A percentile compares a stretch with the other conserved stretches of the same genome.
These are phyloP conservation scores for thale cress (Arabidopsis thaliana) DNA, from an alignment of 345 rosid genomes.

Conservation along the genomic window DNA sequence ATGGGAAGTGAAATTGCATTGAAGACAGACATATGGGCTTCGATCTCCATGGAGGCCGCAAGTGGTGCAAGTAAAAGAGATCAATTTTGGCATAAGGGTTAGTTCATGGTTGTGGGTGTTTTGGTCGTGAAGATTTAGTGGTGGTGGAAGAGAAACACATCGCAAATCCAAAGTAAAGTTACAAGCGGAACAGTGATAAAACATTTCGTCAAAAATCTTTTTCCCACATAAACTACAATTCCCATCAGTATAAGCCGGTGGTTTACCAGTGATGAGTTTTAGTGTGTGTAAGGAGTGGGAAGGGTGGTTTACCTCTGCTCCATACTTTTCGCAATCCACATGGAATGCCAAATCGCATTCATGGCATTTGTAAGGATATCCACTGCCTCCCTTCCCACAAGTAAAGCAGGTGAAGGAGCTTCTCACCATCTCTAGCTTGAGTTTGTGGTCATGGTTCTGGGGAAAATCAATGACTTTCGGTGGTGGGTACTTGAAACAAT, in stretches of 20 bases:
- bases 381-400: background rate
- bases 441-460: conserved; percentile 2
- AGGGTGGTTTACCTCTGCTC: conserved; percentile 14
- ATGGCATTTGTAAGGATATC: background rate
- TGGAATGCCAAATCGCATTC: conserved; percentile 1
- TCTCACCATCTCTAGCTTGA: background rate
- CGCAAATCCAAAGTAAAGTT: background rate
- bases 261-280: background rate
- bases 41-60: too few species aligned
- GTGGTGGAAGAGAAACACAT: background rate
- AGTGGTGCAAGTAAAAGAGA: too few species aligned
- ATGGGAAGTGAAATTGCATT: too few species aligned
- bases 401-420: background rate
- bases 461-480: background rate
- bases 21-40: background rate
- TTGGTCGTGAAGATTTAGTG: background rate
- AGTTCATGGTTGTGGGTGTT: background rate
- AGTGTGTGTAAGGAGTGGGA: conserved; percentile 2
- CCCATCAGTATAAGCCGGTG: background rate
- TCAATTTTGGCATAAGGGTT: too few species aligned
- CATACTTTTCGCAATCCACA: background rate
- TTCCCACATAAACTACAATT: background rate
- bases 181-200: too few species aligned
- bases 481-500: background rate
- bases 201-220: background rate